These are phyloP conservation scores for Puccinia hordei DNA, from an alignment of 1,284 basidiomycete genomes.

Conservation along the genomic window DNA sequence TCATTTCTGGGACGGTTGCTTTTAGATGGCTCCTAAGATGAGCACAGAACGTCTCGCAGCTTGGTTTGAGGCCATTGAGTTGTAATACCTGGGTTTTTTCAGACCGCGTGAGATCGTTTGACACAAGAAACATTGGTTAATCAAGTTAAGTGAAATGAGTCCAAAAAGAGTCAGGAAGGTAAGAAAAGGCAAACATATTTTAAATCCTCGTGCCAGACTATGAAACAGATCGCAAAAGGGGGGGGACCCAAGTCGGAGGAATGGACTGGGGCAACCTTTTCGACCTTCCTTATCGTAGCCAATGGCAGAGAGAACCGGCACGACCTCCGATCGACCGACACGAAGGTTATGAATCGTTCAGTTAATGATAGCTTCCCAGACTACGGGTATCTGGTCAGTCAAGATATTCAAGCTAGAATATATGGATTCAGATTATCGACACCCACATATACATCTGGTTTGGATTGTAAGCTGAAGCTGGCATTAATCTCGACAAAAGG, in stretches of 20 bases:
- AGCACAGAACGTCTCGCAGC: constrained; percentile 90
- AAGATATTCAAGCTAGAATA: constrained; percentile 35
- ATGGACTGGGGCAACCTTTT: constrained; percentile 68
- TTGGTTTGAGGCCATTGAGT: constrained; percentile 89
- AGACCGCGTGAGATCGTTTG: constrained; percentile 10
- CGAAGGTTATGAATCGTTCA: constrained; percentile 86
- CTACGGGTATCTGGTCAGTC: constrained; percentile 63
- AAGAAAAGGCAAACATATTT: constrained; percentile 75
- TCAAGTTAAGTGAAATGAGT: background rate
- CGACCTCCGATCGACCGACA: constrained; percentile 85
- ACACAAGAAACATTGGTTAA: too few relatives aligned
- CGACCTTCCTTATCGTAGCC: constrained; percentile 90
- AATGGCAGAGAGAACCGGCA: constrained; percentile 89
- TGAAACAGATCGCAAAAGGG: constrained; percentile 88
- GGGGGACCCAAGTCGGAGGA: constrained; percentile 74
- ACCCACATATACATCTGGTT: constrained; percentile 90
- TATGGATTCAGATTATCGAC: background rate
- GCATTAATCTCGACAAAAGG: constrained; percentile 74
- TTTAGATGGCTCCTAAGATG: constrained; percentile 86
- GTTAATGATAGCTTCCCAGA: constrained; percentile 87
- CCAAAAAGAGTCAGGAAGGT: constrained; percentile 3
- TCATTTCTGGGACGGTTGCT: constrained; percentile 84
- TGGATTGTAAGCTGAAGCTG: constrained; percentile 77
- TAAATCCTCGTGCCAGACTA: constrained; percentile 86
- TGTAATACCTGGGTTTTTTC: constrained; percentile 74